A percentile compares a stretch with the other conserved stretches of the same genome.
These are phyloP conservation scores for Globisporangium takayamanum DNA, from an alignment of 352 stramenopile species.

Conservation along the genomic window DNA sequence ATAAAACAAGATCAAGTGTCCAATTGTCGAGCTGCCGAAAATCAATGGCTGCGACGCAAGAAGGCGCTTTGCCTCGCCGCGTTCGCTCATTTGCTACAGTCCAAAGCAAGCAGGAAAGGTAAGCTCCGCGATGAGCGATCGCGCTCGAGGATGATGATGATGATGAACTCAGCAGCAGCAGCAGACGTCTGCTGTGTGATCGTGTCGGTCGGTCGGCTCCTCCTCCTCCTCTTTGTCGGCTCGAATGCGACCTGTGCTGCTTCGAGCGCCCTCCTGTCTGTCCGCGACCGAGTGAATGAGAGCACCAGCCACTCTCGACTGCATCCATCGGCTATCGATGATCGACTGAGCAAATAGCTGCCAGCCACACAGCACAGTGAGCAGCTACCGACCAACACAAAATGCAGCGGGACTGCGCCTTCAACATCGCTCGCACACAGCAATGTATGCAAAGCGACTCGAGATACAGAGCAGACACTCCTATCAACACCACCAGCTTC, in stretches of 20 bases:
- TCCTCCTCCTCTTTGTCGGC: too few relatives aligned
- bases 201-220: too few relatives aligned
- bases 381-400: too few relatives aligned
- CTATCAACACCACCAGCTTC: not conserved
- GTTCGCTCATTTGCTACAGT: conserved; percentile 69
- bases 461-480: not conserved
- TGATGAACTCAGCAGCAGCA: too few relatives aligned
- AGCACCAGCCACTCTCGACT: too few relatives aligned
- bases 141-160: not conserved
- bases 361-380: too few relatives aligned
- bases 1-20: not conserved
- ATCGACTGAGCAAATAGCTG: too few relatives aligned
- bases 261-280: too few relatives aligned
- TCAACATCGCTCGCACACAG: not conserved
- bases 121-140: conserved; percentile 16
- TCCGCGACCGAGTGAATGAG: too few relatives aligned
- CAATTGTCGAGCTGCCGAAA: not conserved
- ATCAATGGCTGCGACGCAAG: conserved; percentile 45
- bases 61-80: conserved; percentile 9
- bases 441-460: not conserved
- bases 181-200: not conserved
- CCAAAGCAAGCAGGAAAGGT: conserved; percentile 80
- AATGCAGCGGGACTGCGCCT: too few relatives aligned
- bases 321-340: too few relatives aligned
- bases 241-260: too few relatives aligned